Evolutionary conservation across 805 yeast species (phyloP), one percentile per base, ranked within the genome.

Genomic region (Hanseniaspora taiwanica): DNA sequence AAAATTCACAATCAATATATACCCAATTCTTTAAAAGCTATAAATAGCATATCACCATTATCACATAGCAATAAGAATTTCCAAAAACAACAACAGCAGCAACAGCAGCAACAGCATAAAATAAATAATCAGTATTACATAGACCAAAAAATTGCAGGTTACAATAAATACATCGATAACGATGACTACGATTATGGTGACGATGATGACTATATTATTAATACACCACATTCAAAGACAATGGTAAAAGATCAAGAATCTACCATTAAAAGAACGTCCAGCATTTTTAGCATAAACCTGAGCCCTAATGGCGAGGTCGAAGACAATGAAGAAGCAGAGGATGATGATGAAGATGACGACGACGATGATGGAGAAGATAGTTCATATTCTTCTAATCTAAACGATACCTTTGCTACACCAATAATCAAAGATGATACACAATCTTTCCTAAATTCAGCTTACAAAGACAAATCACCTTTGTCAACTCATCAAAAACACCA

Each of bases 291-390:
- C n/a, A n/a, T n/a, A n/a, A 25, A 25, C 10, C 10, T 25, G 14
- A 25, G 29, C n/a, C 29, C n/a, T 25, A 13, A n/a, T 4, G 10
- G 17, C 21, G 21, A 21, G 8, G 21, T 9, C 32, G 34, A 24
- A 18, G 19, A n/a, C 1, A 21, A 8, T 23, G 36, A 32, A 4
- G 14, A n/a, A n/a, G n/a, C n/a, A n/a, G n/a, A 17, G 4, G 24
- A 35, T 18, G 40, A 31, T 9, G 36, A 10, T 14, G 40, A 32
- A 14, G 40, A 31, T 3, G 36, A 20, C 16, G 24, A 35, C 25
- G 27, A 37, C 3, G 27, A 29, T 1, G 23, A 21, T 37, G 40
- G 21, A 21, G 40, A 29, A 2, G 35, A 32, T 4, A 32, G 31
- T 24, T n/a, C n/a, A n/a, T n/a, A n/a, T n/a, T 33, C 29, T 24